These are phyloP conservation scores for Fusarium goolgardi DNA, from an alignment of 2,329 filamentous ascomycete genomes.

Conservation along the genomic window DNA sequence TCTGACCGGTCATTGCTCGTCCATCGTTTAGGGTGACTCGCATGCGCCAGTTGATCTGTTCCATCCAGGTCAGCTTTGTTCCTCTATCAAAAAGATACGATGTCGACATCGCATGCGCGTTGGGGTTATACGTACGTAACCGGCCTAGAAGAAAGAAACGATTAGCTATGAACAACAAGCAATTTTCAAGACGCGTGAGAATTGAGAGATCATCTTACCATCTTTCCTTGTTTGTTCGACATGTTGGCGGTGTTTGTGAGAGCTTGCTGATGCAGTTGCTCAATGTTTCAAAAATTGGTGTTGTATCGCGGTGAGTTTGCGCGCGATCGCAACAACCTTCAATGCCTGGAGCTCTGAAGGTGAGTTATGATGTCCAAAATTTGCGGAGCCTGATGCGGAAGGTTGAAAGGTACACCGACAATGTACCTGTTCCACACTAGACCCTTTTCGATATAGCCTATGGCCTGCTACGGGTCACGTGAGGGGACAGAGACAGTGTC, in stretches of 20 bases:
- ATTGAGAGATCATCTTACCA: conserved; percentile 73
- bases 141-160: conserved; percentile 68
- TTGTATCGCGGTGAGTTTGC: conserved; percentile 54
- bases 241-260: conserved; percentile 49
- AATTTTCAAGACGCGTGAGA: conserved; percentile 45
- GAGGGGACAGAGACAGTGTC: too few species aligned
- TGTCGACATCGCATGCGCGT: conserved; percentile 19
- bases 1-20: conserved; percentile 95
- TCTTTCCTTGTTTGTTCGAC: conserved; percentile 94
- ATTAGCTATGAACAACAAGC: conserved; percentile 69
- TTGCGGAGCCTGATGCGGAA: conserved; percentile 59
- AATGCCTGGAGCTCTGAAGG: conserved; percentile 59
- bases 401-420: conserved; percentile 52
- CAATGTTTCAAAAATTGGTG: conserved; percentile 58
- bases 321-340: conserved; percentile 54
- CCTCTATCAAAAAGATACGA: background rate
- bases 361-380: conserved; percentile 57
- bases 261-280: conserved; percentile 50
- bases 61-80: conserved; percentile 24
- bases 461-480: too few species aligned
- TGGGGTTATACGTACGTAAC: conserved; percentile 69
- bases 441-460: background rate
- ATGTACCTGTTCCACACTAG: conserved; percentile 50
- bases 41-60: conserved; percentile 99
- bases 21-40: conserved; percentile 94